Conservation (phyloP, 805 yeast species). For the Metschnikowia rubicola region DNA sequence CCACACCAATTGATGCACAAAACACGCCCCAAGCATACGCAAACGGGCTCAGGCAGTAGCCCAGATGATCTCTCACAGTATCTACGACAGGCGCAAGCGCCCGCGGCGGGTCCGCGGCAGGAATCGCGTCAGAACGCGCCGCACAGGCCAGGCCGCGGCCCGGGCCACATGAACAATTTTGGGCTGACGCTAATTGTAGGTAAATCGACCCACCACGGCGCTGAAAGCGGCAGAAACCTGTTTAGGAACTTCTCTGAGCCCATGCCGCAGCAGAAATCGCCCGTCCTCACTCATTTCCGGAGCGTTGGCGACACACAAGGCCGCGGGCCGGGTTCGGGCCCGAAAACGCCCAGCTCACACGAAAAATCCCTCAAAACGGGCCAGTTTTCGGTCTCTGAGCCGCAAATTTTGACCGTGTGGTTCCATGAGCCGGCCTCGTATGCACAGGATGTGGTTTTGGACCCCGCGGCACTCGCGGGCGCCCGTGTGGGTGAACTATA, state of each 20-base stretch:
- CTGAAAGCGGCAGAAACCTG: not conserved
- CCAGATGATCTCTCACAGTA: constrained; percentile 11
- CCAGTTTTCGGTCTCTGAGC: constrained; percentile 2
- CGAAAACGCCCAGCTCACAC: not conserved
- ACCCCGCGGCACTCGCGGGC: constrained; percentile 56
- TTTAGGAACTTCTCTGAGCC: constrained; percentile 8
- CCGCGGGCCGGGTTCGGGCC: not conserved
- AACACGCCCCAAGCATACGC: too few species aligned
- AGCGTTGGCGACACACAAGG: constrained; percentile 3
- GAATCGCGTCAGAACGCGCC: constrained; percentile 3
- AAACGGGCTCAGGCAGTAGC: too few species aligned
- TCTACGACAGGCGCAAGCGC: constrained; percentile 13
- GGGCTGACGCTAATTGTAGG: constrained; percentile 19
- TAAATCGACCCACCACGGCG: not conserved
- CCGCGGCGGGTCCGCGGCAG: constrained; percentile 1
- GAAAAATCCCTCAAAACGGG: not conserved
- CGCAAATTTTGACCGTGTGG: constrained; percentile 43
- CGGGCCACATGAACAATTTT: constrained; percentile 17
- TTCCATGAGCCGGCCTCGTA: constrained; percentile 69
- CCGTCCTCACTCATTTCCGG: not conserved
- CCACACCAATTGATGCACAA: too few species aligned
- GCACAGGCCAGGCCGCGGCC: constrained; percentile 8
- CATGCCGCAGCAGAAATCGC: not conserved
- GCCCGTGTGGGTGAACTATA: constrained; percentile 74
- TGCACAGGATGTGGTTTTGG: constrained; percentile 58